phyloP scores from a whole-genome alignment of 371 early-diverging fungal genomes.

The Mortierella sp. region DNA sequence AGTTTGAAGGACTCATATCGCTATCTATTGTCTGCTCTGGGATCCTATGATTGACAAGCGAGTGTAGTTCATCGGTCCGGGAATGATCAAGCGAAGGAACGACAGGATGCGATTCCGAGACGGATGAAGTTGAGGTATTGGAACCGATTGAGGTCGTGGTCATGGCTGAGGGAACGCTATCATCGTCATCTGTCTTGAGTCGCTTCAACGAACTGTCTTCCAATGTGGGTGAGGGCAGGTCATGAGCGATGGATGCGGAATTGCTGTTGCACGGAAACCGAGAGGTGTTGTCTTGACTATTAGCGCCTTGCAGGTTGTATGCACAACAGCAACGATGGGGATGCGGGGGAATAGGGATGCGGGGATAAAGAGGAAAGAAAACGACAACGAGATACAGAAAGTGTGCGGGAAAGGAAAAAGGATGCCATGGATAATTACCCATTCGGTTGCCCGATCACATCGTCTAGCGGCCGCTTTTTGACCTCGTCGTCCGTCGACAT shows the following conservation, averaged over 20 bases:
- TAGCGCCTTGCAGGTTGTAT: not conserved
- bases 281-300: not conserved
- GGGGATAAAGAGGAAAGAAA: not conserved
- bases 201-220: slow-evolving; percentile 41
- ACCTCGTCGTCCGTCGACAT: slow-evolving; percentile 50
- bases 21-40: slow-evolving; percentile 49
- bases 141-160: slow-evolving; percentile 8
- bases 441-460: slow-evolving; percentile 30
- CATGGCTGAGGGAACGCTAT: slow-evolving; percentile 31
- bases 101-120: slow-evolving; percentile 32
- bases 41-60: slow-evolving; percentile 26
- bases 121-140: slow-evolving; percentile 11
- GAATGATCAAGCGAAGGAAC: slow-evolving; percentile 44
- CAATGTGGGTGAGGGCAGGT: slow-evolving; percentile 22
- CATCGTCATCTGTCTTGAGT: slow-evolving; percentile 46
- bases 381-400: not conserved
- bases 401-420: not conserved
- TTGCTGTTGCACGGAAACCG: not conserved
- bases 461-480: slow-evolving; percentile 49
- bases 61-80: slow-evolving; percentile 22
- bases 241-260: slow-evolving; percentile 17
- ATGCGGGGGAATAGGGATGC: slow-evolving; percentile 3
- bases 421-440: slow-evolving; percentile 18
- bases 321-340: slow-evolving; percentile 1
- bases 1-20: slow-evolving; percentile 40